phyloP scores from a whole-genome alignment of 176 grass and related monocot genomes.

The Carex parvula region DNA sequence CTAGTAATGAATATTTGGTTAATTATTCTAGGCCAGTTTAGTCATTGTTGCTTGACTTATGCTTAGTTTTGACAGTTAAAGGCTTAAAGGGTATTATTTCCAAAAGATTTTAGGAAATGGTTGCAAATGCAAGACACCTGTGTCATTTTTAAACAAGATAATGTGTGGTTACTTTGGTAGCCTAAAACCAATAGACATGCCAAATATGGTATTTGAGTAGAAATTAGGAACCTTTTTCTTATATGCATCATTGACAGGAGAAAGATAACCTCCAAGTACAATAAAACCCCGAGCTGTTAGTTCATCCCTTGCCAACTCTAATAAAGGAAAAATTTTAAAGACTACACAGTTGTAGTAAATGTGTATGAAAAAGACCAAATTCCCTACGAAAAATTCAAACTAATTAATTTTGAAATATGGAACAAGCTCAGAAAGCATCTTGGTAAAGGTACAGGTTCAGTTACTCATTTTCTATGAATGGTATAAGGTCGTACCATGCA shows the following conservation, averaged over 20 bases:
- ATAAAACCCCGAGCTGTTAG: constrained; percentile 47
- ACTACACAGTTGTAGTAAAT: not conserved
- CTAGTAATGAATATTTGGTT: not conserved
- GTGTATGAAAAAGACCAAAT: not conserved
- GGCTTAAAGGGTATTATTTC: not conserved
- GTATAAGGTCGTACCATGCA: not conserved
- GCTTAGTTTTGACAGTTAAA: not conserved
- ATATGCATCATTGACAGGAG: constrained; percentile 86
- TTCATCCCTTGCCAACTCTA: constrained; percentile 83
- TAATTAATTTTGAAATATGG: not conserved
- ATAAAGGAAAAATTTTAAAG: not conserved
- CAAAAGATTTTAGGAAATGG: not conserved
- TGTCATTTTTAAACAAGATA: not conserved
- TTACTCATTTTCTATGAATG: not conserved
- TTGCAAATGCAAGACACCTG: not conserved
- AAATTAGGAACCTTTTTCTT: constrained; percentile 58
- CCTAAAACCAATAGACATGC: not conserved
- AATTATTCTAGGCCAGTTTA: not conserved
- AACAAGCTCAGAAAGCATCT: not conserved
- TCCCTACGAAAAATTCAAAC: not conserved
- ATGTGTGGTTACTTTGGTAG: not conserved
- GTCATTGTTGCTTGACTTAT: not conserved
- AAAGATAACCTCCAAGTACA: constrained; percentile 73
- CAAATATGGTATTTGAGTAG: not conserved
- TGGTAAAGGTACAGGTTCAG: not conserved